These are phyloP conservation scores for Aureobasidium sp. DNA, from an alignment of 2,329 filamentous ascomycete genomes.

Conservation along the genomic window DNA sequence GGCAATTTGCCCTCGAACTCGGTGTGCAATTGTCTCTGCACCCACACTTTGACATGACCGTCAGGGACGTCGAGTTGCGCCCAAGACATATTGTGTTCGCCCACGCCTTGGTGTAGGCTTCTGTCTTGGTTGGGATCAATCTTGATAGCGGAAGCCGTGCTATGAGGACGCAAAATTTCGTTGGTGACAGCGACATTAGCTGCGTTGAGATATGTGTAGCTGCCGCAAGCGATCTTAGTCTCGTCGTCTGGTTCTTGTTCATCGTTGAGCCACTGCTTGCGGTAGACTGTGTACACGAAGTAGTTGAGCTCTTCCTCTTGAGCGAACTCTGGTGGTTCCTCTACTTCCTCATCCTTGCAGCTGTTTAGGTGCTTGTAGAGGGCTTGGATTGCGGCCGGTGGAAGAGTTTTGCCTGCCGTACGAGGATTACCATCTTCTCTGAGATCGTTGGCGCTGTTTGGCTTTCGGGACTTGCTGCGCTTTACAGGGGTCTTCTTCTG, in stretches of 20 bases:
- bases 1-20: slow-evolving; percentile 10
- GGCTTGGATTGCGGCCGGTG: not conserved
- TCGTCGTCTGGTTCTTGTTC: not conserved
- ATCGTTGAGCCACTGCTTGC: slow-evolving; percentile 12
- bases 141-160: not conserved
- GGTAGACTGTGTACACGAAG: slow-evolving; percentile 17
- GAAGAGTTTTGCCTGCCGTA: slow-evolving; percentile 2
- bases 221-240: not conserved
- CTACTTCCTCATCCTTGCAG: not conserved
- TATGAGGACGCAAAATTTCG: slow-evolving; percentile 11
- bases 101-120: not conserved
- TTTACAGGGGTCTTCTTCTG: not conserved
- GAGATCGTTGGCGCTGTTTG: not conserved
- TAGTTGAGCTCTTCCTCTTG: slow-evolving; percentile 7
- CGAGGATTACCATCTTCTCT: not conserved
- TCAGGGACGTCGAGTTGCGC: not conserved
- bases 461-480: not conserved
- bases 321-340: not conserved
- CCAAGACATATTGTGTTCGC: slow-evolving; percentile 8
- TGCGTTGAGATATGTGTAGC: slow-evolving; percentile 5
- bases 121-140: not conserved
- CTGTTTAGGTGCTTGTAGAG: not conserved
- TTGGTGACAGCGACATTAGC: slow-evolving; percentile 15
- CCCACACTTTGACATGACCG: slow-evolving; percentile 17
- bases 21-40: slow-evolving; percentile 3